Evolutionary conservation across 306 rosid species (phyloP).

Genomic region (Chamaecrista fasciculata): DNA sequence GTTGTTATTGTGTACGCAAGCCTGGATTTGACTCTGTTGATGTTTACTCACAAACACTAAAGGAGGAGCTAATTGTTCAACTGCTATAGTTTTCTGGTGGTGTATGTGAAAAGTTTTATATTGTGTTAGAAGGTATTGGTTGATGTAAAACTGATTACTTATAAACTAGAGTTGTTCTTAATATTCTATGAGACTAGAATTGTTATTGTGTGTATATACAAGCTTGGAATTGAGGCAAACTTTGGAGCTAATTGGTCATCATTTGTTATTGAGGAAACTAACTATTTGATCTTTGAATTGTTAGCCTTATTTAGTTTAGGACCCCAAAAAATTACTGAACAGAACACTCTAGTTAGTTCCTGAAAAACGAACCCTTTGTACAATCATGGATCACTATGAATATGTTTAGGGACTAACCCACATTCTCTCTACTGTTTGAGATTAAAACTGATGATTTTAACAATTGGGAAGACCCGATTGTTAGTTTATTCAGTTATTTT

Average conservation of each 20-base stretch:
- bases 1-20: background rate
- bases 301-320: no score
- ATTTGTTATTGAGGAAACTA: no score
- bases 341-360: no score
- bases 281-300: no score
- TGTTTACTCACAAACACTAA: background rate
- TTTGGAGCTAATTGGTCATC: background rate
- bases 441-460: no score
- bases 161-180: background rate
- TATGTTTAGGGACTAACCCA: no score
- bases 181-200: background rate
- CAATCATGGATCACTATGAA: no score
- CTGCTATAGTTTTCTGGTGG: background rate
- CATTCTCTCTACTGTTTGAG: no score
- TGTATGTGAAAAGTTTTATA: background rate
- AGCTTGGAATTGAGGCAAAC: conserved; percentile 3
- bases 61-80: background rate
- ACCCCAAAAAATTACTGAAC: no score
- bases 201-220: background rate
- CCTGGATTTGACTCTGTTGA: background rate
- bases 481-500: background rate
- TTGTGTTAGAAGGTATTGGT: background rate
- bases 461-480: no score
- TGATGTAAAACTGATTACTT: background rate
- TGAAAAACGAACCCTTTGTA: no score